These are phyloP conservation scores for Oxytropis ochrocephala DNA, from an alignment of 306 rosid genomes.

Conservation along the genomic window DNA sequence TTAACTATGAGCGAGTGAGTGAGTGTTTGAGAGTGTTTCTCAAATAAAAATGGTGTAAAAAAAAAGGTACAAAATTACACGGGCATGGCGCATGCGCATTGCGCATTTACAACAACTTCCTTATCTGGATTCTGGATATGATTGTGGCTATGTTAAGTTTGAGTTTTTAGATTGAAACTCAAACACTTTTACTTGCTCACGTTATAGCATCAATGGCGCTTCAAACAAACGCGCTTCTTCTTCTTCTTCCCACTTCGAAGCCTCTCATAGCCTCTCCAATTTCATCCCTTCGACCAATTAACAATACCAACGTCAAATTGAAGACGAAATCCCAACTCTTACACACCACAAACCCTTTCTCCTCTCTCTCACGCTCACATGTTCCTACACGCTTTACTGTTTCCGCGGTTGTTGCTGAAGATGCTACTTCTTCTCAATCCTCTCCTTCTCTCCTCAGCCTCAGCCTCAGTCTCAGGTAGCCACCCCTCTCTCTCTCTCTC, in stretches of 20 bases:
- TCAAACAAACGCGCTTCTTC: slow-evolving; percentile 29
- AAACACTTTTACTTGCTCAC: background rate
- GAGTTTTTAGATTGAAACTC: background rate
- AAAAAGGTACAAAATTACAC: no score
- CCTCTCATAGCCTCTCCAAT: slow-evolving; percentile 22
- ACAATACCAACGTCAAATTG: background rate
- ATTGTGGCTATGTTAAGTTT: background rate
- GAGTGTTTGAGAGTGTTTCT: no score
- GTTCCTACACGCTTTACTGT: background rate
- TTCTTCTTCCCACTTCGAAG: slow-evolving; percentile 23
- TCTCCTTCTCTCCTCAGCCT: slow-evolving; percentile 15
- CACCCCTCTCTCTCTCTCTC: background rate
- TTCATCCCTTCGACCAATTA: slow-evolving; percentile 18
- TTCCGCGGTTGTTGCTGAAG: slow-evolving; percentile 36
- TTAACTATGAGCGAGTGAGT: no score
- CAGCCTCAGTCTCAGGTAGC: slow-evolving; percentile 27
- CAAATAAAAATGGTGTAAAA: no score
- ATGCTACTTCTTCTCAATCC: slow-evolving; percentile 17
- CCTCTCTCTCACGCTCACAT: background rate
- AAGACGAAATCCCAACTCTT: slow-evolving; percentile 16
- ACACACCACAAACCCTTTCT: slow-evolving; percentile 13
- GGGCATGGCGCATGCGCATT: no score
- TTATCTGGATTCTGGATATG: background rate
- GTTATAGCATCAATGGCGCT: slow-evolving; percentile 35
- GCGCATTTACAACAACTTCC: background rate